Conservation (phyloP, 2,329 filamentous ascomycete genomes). For the Lachnellula arida region DNA sequence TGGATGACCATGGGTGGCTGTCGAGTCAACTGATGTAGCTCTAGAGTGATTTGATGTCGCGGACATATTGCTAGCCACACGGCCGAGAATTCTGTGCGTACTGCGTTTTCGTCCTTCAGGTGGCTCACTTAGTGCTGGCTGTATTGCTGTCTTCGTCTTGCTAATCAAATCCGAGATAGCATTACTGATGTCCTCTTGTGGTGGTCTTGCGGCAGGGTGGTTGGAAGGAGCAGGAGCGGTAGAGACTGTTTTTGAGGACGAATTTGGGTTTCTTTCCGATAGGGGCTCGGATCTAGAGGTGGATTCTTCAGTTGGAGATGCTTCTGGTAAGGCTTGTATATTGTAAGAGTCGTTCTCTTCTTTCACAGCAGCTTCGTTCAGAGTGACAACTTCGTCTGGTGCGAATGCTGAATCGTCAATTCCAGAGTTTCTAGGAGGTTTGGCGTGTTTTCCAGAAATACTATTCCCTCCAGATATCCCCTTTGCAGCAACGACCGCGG, state of each 20-base stretch:
- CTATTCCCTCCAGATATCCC: background rate
- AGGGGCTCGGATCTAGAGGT: constrained; percentile 23
- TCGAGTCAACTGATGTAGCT: constrained; percentile 37
- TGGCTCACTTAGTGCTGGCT: constrained; percentile 11
- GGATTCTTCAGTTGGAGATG: constrained; percentile 10
- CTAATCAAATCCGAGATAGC: constrained; percentile 30
- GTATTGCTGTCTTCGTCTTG: constrained; percentile 24
- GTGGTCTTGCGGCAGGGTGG: constrained; percentile 10
- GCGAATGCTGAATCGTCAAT: constrained; percentile 22
- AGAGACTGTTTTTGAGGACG: constrained; percentile 22
- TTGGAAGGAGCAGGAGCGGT: constrained; percentile 19
- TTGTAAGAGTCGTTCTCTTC: constrained; percentile 6
- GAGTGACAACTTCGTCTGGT: background rate
- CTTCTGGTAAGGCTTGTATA: background rate
- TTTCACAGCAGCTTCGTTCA: constrained; percentile 8
- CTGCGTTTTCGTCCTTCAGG: constrained; percentile 28
- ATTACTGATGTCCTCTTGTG: constrained; percentile 22
- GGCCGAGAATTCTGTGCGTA: constrained; percentile 44
- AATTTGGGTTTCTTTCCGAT: constrained; percentile 31
- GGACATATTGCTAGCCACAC: constrained; percentile 54
- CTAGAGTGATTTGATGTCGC: constrained; percentile 41
- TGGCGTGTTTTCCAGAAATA: constrained; percentile 10
- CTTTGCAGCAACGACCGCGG: constrained; percentile 7
- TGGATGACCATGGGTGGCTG: constrained; percentile 26
- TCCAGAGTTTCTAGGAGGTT: constrained; percentile 8